Conservation (phyloP, 345 rosid genomes). For the Ceriops tagal region DNA sequence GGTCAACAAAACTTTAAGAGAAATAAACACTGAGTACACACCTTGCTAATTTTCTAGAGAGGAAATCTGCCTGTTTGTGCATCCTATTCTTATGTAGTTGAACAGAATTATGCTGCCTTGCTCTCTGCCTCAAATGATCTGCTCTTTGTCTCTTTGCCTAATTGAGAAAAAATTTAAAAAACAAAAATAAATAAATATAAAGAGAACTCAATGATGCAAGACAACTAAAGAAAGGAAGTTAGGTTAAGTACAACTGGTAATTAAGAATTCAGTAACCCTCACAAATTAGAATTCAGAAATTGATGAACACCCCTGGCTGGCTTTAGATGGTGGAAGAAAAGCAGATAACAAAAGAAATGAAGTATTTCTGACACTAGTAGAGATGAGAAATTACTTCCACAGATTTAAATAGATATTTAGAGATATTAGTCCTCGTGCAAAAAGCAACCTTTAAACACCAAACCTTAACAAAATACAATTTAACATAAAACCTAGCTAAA, state of each 20-base stretch:
- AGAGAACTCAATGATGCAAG: not conserved
- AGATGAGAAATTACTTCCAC: too few species aligned
- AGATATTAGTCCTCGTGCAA: too few species aligned
- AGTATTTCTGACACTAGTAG: not conserved
- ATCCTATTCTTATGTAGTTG: slow-evolving; percentile 45
- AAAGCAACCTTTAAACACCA: too few species aligned
- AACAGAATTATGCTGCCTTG: slow-evolving; percentile 49
- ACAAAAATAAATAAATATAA: not conserved
- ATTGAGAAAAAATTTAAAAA: slow-evolving; percentile 17
- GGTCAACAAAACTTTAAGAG: not conserved
- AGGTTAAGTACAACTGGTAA: too few species aligned
- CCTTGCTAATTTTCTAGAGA: slow-evolving; percentile 78
- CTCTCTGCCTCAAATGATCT: slow-evolving; percentile 85
- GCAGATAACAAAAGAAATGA: not conserved
- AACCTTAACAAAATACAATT: too few species aligned
- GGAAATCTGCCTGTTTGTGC: slow-evolving; percentile 72
- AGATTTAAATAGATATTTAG: too few species aligned
- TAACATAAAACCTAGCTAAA: too few species aligned
- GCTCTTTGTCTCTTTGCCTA: slow-evolving; percentile 89
- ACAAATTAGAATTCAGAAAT: too few species aligned
- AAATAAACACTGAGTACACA: slow-evolving; percentile 18
- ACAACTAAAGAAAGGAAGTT: too few species aligned
- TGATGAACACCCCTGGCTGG: too few species aligned
- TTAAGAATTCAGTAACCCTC: too few species aligned
- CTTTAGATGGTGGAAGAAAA: not conserved